A percentile compares a stretch with the other conserved stretches of the same genome.
phyloP scores from a whole-genome alignment of 805 yeast species.

The Candida vaughaniae region DNA sequence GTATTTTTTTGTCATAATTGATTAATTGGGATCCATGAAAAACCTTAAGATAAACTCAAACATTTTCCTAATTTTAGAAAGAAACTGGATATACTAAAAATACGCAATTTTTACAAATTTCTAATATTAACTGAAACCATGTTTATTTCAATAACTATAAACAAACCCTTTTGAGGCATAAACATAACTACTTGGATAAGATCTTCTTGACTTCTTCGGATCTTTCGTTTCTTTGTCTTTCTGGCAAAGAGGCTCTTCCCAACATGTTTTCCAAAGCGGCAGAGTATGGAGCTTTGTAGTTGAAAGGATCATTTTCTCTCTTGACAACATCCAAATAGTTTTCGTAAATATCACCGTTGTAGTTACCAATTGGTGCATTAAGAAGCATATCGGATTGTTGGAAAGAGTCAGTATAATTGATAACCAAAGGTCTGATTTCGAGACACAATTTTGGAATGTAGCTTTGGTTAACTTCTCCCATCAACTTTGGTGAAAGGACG shows the following conservation, averaged over 20 bases:
- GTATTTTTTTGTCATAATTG: too few species aligned
- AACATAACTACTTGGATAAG: slow-evolving; percentile 23
- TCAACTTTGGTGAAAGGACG: slow-evolving; percentile 30
- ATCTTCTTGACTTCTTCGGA: slow-evolving; percentile 31
- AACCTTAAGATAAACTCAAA: too few species aligned
- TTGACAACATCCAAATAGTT: slow-evolving; percentile 41
- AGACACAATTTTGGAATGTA: slow-evolving; percentile 31
- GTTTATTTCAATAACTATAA: too few species aligned
- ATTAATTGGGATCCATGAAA: too few species aligned
- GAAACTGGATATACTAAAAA: too few species aligned
- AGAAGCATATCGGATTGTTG: slow-evolving; percentile 43
- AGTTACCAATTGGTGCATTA: slow-evolving; percentile 42
- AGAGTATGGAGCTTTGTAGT: slow-evolving; percentile 42
- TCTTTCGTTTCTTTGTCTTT: slow-evolving; percentile 39
- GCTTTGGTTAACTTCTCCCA: slow-evolving; percentile 24
- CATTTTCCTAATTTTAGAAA: too few species aligned
- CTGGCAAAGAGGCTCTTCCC: slow-evolving; percentile 36
- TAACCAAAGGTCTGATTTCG: slow-evolving; percentile 40
- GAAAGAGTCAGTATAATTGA: slow-evolving; percentile 45
- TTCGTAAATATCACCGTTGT: slow-evolving; percentile 44
- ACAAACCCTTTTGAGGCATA: slow-evolving; percentile 4
- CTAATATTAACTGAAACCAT: too few species aligned
- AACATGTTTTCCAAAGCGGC: slow-evolving; percentile 38
- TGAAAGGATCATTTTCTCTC: slow-evolving; percentile 30
- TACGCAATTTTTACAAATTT: too few species aligned